These are phyloP conservation scores for Epichloe sibirici DNA, from an alignment of 2,329 filamentous ascomycete species.

Conservation along the genomic window DNA sequence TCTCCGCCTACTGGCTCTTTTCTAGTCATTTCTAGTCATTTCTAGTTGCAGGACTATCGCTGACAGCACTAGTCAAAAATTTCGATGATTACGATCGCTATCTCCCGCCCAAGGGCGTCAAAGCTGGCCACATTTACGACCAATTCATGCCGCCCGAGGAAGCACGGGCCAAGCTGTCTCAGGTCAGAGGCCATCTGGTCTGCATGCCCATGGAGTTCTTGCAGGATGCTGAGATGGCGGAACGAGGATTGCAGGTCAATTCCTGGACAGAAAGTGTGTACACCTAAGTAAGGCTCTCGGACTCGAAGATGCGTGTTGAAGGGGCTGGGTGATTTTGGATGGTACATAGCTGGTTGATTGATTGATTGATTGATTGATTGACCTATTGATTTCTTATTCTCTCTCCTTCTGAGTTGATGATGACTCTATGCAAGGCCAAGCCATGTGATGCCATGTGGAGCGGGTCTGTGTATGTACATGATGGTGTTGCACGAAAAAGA, in stretches of 20 bases:
- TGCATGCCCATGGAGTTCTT: slow-evolving; percentile 93
- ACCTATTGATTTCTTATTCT: not conserved
- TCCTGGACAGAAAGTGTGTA: slow-evolving; percentile 78
- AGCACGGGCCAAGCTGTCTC: slow-evolving; percentile 61
- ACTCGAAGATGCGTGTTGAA: not conserved
- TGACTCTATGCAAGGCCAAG: not conserved
- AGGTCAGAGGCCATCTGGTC: slow-evolving; percentile 78
- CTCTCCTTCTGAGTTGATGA: too few relatives aligned
- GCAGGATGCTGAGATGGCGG: slow-evolving; percentile 75
- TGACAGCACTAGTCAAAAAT: slow-evolving; percentile 49
- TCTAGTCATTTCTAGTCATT: not conserved
- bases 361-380: not conserved
- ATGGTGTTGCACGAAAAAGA: too few relatives aligned
- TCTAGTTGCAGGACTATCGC: not conserved
- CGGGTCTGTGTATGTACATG: too few relatives aligned
- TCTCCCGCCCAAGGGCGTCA: slow-evolving; percentile 55
- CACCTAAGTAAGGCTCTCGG: slow-evolving; percentile 32
- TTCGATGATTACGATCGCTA: slow-evolving; percentile 86
- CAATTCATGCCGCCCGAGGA: slow-evolving; percentile 61
- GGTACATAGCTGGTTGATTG: not conserved
- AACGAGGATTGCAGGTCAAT: slow-evolving; percentile 78
- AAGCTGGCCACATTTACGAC: slow-evolving; percentile 79
- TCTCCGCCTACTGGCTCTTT: not conserved
- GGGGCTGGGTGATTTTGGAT: not conserved
- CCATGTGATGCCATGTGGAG: not conserved